Conservation (phyloP, 495 filamentous ascomycete genomes). For the Echria macrotheca region DNA sequence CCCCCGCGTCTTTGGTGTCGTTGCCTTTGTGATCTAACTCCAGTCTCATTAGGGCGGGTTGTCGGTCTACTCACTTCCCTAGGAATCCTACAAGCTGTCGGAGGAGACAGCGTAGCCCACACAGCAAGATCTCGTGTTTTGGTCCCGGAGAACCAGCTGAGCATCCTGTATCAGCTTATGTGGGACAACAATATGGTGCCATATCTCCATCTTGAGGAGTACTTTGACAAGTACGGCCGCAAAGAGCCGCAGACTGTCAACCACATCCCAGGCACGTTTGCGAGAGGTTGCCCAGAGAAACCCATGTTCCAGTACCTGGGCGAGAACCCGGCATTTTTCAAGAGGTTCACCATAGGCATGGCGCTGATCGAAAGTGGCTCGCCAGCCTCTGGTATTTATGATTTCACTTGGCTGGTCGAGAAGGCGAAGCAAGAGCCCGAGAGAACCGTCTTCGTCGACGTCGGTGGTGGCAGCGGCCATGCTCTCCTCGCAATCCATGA, state of each 20-base stretch:
- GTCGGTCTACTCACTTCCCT: neutral
- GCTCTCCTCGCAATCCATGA: slow-evolving; percentile 30
- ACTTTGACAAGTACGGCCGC: slow-evolving; percentile 16
- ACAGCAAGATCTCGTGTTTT: slow-evolving; percentile 2
- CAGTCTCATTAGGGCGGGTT: slow-evolving; percentile 1
- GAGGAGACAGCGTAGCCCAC: slow-evolving; percentile 4
- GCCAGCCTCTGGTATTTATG: slow-evolving; percentile 13
- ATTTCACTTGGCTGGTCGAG: slow-evolving; percentile 16
- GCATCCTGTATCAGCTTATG: neutral
- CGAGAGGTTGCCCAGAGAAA: slow-evolving; percentile 7
- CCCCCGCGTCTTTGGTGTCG: neutral
- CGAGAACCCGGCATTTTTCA: slow-evolving; percentile 1
- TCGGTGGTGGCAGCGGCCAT: slow-evolving; percentile 41
- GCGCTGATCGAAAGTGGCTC: neutral
- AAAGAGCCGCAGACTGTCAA: slow-evolving; percentile 12
- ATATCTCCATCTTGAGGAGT: slow-evolving; percentile 3
- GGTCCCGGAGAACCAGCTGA: neutral
- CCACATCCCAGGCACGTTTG: slow-evolving; percentile 9
- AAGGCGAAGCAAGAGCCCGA: slow-evolving; percentile 10
- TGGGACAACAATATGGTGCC: slow-evolving; percentile 10
- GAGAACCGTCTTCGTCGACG: slow-evolving; percentile 35
- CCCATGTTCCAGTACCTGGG: slow-evolving; percentile 5
- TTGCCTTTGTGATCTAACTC: too few species aligned
- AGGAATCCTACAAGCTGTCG: neutral
- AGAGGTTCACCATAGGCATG: slow-evolving; percentile 3